phyloP scores from a whole-genome alignment of 2,329 filamentous ascomycete species.

The Alternaria atra region DNA sequence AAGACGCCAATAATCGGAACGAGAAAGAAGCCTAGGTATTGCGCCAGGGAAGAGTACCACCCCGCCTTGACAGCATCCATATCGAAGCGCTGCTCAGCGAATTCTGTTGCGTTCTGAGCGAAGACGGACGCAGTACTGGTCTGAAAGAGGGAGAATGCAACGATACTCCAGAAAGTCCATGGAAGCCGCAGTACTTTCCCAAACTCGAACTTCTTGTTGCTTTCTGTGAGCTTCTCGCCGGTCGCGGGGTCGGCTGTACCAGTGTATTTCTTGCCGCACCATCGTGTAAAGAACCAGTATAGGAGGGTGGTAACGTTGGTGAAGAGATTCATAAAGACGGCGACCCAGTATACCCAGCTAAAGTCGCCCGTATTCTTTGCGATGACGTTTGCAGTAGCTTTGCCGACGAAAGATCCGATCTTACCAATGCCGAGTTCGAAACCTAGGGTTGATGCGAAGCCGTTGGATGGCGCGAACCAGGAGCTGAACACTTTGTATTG shows the following conservation, averaged over 20 bases:
- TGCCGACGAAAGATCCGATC: conserved; percentile 68
- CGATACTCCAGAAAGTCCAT: conserved; percentile 67
- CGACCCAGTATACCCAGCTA: conserved; percentile 69
- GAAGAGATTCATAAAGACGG: conserved; percentile 71
- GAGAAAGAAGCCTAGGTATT: conserved; percentile 67
- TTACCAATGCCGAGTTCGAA: conserved; percentile 70
- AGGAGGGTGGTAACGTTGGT: conserved; percentile 64
- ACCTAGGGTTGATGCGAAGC: conserved; percentile 69
- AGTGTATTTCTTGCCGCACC: conserved; percentile 59
- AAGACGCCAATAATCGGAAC: conserved; percentile 66
- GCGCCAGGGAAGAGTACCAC: conserved; percentile 67
- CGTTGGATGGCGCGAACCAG: conserved; percentile 69
- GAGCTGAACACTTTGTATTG: conserved; percentile 73
- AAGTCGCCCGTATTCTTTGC: conserved; percentile 67
- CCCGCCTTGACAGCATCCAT: conserved; percentile 65
- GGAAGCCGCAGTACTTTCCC: conserved; percentile 65
- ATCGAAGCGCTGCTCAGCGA: conserved; percentile 68
- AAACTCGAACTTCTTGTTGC: conserved; percentile 65
- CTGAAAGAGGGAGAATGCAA: conserved; percentile 66
- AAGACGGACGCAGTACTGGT: conserved; percentile 66
- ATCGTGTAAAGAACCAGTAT: conserved; percentile 66
- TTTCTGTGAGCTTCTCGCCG: conserved; percentile 67
- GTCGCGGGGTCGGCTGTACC: conserved; percentile 64
- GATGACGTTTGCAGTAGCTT: conserved; percentile 68
- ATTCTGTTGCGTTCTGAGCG: conserved; percentile 66